Evolutionary conservation across 306 rosid species (phyloP), one percentile per base, ranked within the genome.

Genomic region (Astragalus membranaceus): DNA sequence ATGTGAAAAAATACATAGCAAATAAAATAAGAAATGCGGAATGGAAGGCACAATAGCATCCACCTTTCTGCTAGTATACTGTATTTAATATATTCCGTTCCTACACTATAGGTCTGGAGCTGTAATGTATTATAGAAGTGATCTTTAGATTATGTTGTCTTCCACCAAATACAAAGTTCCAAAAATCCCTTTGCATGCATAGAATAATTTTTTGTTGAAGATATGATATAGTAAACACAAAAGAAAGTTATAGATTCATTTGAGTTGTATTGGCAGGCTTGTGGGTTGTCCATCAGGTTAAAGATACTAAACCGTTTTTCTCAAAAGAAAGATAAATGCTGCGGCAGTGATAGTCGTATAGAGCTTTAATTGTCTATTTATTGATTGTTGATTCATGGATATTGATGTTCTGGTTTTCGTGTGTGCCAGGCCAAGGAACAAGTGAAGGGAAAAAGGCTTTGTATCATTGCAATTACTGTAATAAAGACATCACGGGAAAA

Each of bases 381-480:
- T 32, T 67, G 36, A 39, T 58, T 68, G 35, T 57, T 51, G 49
- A 44, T 74, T 65, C 55, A 23, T 71, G 53, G 49, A 51, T 67
- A 26, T 42, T 5, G 66, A 37, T 70, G 26, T 70, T 54, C 48
- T 29, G 51, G 29, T 62, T 72, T 53, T 46, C 33, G 2, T 70
- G 62, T 70, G 80, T 65, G 16, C 43, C 79, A 95, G 99, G 97
- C 64, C 99, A 83, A 78, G 99, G 92, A 59, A 13, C 88, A 48
- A 78, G 87, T 71, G 99, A 91, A 46, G 97, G 97, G 42, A 94
- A 94, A 66, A 84, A 80, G 78, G 99, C 95, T 63, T 67, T 85
- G 77, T 91, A 95, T 81, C 99, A 95, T 78, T 95, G 99, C 87
- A 95, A 95, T 75, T 95, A 91, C 77, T 95, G 99, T 83, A 87